Base-by-base conservation (phyloP, 768 basidiomycete species). In the Xerocomus potaroensis region DNA sequence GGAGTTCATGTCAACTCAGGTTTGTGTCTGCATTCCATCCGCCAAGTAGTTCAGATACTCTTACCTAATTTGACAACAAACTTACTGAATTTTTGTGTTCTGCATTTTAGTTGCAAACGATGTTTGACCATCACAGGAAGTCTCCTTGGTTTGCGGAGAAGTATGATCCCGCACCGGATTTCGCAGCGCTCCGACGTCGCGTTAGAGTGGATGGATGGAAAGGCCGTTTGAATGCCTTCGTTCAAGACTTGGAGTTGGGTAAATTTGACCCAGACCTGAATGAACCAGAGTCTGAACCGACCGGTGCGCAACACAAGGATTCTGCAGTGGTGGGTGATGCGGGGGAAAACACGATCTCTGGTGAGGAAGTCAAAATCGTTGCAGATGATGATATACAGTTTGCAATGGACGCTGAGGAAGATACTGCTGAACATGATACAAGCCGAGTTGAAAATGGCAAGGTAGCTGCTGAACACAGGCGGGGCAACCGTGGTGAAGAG, bases 101-200 rank as follows among this genome's bases (percentile, higher is more conserved):
- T 67, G 67, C 72, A 69, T 71, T 76, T 65, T 77, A 97, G 93
- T 81, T 95, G 61, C 90, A 91, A 74, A 87, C 87, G 47, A 87
- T 97, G 78, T 96, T 91, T 77, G 87, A 96, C 27, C 87, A 91
- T 69, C 94, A 97, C 73, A 81, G 84, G 69, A 85, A 87, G 62
- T 91, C 90, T n/a, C 86, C 91, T 12, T 97, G 94, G 94, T 97
- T 96, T 73, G 80, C 83, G 46, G 94, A 97, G 75, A 90, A 91
- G 67, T 97, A 97, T 72, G 90, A 92, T 51, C 86, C 86, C 47
- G 68, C 81, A 33, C 73, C 79, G 42, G 85, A 90, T 57, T 80
- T 78, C 61, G 76, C 79, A 45, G 74, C 76, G 45, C 71, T 93
- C 64, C 85, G 94, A 58, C 74, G 74, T 52, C 78, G 91, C 56